These are phyloP conservation scores for Punica granatum DNA, from an alignment of 345 rosid species.

Conservation along the genomic window DNA sequence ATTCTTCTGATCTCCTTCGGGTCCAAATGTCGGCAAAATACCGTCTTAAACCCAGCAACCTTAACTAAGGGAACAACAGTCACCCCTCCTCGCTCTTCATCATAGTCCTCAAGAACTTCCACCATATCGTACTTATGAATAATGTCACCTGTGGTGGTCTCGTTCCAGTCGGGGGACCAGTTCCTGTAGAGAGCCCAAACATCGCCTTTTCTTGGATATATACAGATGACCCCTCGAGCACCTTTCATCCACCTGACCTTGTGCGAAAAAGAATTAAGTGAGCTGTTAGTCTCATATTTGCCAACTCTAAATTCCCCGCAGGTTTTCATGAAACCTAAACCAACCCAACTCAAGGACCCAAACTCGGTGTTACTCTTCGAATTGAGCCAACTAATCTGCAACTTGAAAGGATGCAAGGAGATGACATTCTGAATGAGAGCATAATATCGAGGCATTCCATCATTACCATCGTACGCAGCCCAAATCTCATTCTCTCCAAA, in stretches of 20 bases:
- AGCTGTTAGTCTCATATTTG: conserved; percentile 18
- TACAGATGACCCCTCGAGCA: conserved; percentile 22
- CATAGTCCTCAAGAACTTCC: conserved; percentile 35
- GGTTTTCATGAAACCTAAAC: conserved; percentile 37
- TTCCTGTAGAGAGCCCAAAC: conserved; percentile 42
- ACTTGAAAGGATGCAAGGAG: conserved; percentile 69
- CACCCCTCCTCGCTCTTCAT: conserved; percentile 32
- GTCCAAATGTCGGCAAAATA: conserved; percentile 26
- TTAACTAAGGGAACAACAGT: conserved; percentile 31
- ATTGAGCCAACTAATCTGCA: conserved; percentile 92
- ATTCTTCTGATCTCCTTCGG: conserved; percentile 20
- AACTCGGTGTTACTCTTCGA: conserved; percentile 48
- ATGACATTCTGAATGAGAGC: conserved; percentile 82
- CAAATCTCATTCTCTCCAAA: conserved; percentile 76
- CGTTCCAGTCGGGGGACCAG: conserved; percentile 41
- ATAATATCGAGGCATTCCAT: conserved; percentile 96
- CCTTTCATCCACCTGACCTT: conserved; percentile 33
- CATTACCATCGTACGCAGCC: conserved; percentile 92
- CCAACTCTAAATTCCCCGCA: conserved; percentile 46
- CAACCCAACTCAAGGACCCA: conserved; percentile 33
- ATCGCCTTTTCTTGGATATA: conserved; percentile 34
- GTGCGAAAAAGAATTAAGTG: conserved; percentile 38
- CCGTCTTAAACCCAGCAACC: conserved; percentile 37
- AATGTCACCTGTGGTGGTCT: conserved; percentile 22
- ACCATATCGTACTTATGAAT: conserved; percentile 39